Base-by-base conservation (phyloP, 352 stramenopile species). In the Blastocystis sp. region DNA sequence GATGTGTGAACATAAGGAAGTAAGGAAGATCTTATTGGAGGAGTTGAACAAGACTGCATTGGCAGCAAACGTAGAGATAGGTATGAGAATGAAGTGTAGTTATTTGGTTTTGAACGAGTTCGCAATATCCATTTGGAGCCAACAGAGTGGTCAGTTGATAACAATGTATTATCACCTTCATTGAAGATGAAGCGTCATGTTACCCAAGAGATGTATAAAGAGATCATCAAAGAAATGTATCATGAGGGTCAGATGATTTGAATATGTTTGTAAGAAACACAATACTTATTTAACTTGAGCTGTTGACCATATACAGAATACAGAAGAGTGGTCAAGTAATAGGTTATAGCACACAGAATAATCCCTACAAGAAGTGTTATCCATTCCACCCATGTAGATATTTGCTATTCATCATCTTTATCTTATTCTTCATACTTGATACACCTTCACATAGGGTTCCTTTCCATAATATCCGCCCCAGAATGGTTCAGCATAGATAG, bases 101-200 rank as follows among this genome's bases (percentile, higher is more conserved):
- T 86, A 21, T 86, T 86, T 46, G 75, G 75, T 4, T 86, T 86
- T 39, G 75, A 86, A 27, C 51, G 75, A 24, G 61, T 86, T 21
- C 35, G 43, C 27, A 86, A 86, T 51, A 75, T 86, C 42, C 61
- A 58, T 49, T 32, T 86, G 61, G 75, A 86, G 35, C 75, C 75
- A 14, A 61, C 39, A 0, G 75, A 75, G n/a, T 86, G 75, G 75
- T 75, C 75, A 2, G 57, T 75, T n/a, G 42, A 32, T 29, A 86
- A 86, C 27, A 86, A 86, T 29, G 71, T 86, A 12, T 58, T 86
- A 27, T 75, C 75, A 14, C 75, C 75, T 11, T 86, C 75, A 2
- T 35, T 86, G 37, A 86, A 86, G 46, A 51, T 86, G 57, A 86
- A 86, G 27, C 75, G 75, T n/a, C 43, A 56, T 37, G 75, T 86